Conservation (phyloP, 331 rosid genomes). For the Cydonia oblonga region DNA sequence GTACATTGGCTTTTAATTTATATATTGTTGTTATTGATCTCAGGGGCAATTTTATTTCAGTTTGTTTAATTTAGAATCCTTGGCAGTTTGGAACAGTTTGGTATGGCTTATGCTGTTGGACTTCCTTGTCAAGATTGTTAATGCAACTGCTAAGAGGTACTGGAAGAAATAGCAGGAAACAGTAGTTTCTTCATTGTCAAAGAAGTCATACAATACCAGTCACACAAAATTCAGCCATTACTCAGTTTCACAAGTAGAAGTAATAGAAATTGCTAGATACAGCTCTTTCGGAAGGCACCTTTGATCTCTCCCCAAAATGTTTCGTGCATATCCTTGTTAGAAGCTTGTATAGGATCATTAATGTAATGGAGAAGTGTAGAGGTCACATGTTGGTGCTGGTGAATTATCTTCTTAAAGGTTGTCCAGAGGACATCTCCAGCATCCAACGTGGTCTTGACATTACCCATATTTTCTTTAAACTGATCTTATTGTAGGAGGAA, state of each 20-base stretch:
- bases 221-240: background rate
- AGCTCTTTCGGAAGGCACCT: conserved; percentile 21
- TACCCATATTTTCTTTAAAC: no score
- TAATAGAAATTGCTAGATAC: conserved; percentile 13
- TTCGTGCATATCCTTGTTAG: conserved; percentile 15
- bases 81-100: conserved; percentile 25
- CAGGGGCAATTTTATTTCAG: background rate
- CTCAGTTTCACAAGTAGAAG: conserved; percentile 12
- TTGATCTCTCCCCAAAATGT: conserved; percentile 7
- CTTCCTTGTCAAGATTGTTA: conserved; percentile 78
- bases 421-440: no score
- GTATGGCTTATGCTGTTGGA: conserved; percentile 98
- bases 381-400: conserved; percentile 6
- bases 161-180: conserved; percentile 65
- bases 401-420: no score
- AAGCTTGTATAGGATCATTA: conserved; percentile 39
- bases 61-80: background rate
- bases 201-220: conserved; percentile 12
- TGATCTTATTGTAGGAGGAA: no score
- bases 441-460: no score
- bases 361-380: no score
- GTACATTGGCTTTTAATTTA: background rate
- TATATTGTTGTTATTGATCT: background rate
- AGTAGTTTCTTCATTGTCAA: conserved; percentile 32
- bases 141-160: conserved; percentile 67